Base-by-base conservation (phyloP, 257 asterid genomes). In the Lycium ferocissimum region DNA sequence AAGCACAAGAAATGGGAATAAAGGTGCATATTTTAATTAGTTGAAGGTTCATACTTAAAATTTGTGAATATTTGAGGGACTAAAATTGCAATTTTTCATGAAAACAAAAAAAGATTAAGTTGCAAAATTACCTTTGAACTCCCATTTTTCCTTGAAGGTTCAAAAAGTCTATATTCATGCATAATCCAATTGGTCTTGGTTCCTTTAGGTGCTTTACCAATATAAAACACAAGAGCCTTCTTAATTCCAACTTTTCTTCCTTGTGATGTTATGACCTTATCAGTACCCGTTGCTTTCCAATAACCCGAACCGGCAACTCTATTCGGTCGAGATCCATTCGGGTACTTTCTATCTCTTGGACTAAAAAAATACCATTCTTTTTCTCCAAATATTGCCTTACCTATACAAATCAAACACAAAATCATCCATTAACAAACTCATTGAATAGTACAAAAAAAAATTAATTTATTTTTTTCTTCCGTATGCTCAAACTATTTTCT, bases 241-340 rank as follows among this genome's bases (percentile, higher is more conserved):
- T 95, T 95, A 4, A 95, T 94, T 8, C 98, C 98, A 78, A 95
- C 98, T 86, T 90, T 93, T 11, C 95, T 85, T 4, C 98, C 98
- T 51, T 92, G 88, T 0, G 93, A 89, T 0, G 81, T 90, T 67
- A 94, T 94, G 0, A 92, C 59, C 85, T 94, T 94, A 53, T 94
- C 98, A 0, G 97, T 94, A 3, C 97, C 98, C 2, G 98, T 95
- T 26, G 98, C 98, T 88, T 95, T 95, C 98, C 98, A 95, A 76
- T 95, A 95, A 0, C 98, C 98, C 0, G 98, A 90, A 0, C 97
- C 98, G 6, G 98, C 98, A 0, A 95, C 98, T 66, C 98, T 84
- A 71, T 95, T 95, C 1, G 98, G 98, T 72, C 98, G 85, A 35
- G 98, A 94, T 17, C 98, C 98, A 38, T 95, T 95, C 9, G 98